Base-by-base conservation (phyloP, 805 yeast genomes). In the Wickerhamia fluorescens region DNA sequence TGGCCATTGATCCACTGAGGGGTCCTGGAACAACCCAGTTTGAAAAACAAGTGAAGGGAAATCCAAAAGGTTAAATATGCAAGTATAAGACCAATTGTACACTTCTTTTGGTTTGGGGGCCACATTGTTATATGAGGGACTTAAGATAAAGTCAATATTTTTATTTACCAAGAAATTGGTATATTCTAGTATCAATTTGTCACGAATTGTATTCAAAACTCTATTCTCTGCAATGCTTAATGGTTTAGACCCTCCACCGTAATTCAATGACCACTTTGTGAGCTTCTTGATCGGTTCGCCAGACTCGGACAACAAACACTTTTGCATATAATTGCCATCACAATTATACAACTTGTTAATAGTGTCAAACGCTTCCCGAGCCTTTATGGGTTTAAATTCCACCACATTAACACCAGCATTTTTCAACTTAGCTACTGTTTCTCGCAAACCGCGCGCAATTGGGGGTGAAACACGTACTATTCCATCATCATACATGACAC, bases 81-180 rank as follows among this genome's bases (percentile, higher is more conserved):
- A 59, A 5, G 89, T 80, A 61, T 83, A 83, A 3, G 87, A 81
- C 88, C 92, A 83, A 54, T 78, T 79, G 49, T 70, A 72, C 5
- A 79, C 68, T 29, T 68, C 63, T 26, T 68, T 72, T 14, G 80
- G 73, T 30, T 67, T 68, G 24, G 86, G 83, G n/a, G 92, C 85
- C 28, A 75, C 77, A 38, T 79, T 78, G 33, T 69, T 71, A 51
- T 77, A 75, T 5, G 76, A 68, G 35, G 89, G 88, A 29, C 80
- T 69, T 25, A 82, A 53, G 35, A 82, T 66, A 44, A 77, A 72
- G 45, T 82, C 88, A 27, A 81, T 66, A 28, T 67, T 66, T 45
- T 75, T 63, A 14, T 66, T 51, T 34, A 69, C 62, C 47, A 80
- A 64, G 46, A 58, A 67, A 26, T 70, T 66, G 25, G 65, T 57